These are phyloP conservation scores for Trichosanthes cucumerina DNA, from an alignment of 306 rosid species.

Conservation along the genomic window DNA sequence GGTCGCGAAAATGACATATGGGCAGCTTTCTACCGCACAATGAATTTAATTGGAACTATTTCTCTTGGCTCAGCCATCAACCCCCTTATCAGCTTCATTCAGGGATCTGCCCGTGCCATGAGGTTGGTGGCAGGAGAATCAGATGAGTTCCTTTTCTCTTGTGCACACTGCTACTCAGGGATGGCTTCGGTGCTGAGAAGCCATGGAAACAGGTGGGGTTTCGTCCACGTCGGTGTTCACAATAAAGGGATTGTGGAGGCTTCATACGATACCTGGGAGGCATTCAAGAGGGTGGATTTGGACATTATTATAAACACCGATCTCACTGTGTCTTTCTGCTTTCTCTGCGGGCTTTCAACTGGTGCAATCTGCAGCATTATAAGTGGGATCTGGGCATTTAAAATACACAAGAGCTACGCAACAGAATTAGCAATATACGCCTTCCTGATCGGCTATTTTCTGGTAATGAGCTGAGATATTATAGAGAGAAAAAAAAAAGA, in stretches of 20 bases:
- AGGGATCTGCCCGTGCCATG: conserved; percentile 41
- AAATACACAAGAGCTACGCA: conserved; percentile 42
- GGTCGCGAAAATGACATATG: conserved; percentile 21
- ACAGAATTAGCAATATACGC: conserved; percentile 44
- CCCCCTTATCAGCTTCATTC: conserved; percentile 33
- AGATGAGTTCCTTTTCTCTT: conserved; percentile 62
- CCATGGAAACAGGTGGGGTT: conserved; percentile 69
- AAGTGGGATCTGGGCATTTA: conserved; percentile 55
- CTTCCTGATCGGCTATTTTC: conserved; percentile 68
- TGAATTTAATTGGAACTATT: conserved; percentile 43
- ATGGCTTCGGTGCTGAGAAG: conserved; percentile 39
- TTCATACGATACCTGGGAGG: conserved; percentile 50
- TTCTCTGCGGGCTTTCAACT: conserved; percentile 45
- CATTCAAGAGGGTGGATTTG: conserved; percentile 36
- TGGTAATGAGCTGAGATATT: conserved; percentile 34
- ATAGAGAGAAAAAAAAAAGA: background rate
- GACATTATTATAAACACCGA: conserved; percentile 40
- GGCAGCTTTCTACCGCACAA: conserved; percentile 32
- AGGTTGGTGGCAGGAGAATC: conserved; percentile 42
- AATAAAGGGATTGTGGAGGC: conserved; percentile 62
- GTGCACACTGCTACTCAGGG: conserved; percentile 51
- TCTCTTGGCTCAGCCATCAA: conserved; percentile 48
- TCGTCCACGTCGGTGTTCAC: conserved; percentile 53
- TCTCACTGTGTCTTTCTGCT: conserved; percentile 65
- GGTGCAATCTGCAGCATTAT: conserved; percentile 55